Base-by-base conservation (phyloP, 805 yeast species). In the Komagataella pseudopastoris region DNA sequence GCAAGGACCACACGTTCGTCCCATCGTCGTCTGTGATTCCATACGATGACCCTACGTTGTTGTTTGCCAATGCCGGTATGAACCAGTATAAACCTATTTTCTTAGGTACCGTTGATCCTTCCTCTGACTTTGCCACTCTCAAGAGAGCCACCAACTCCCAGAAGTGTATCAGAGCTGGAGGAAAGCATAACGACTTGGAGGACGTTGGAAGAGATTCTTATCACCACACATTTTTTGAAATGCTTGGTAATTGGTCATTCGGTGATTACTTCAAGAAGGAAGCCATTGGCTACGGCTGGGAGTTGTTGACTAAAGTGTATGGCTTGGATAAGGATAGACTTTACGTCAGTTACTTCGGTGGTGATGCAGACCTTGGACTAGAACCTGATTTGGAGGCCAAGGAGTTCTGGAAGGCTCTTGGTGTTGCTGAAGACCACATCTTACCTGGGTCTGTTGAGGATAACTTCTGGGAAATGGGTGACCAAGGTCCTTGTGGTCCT, bases 381-480 rank as follows among this genome's bases (percentile, higher is more conserved):
- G 88, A 82, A 62, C 91, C 99, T 17, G 99, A 93, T 75, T 72
- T 86, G 55, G 99, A 93, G 70, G 96, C 98, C 51, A 86, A 86
- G 66, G 72, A 85, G 60, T 71, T 79, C 56, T 93, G 99, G 99
- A 71, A 73, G 56, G 79, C 75, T 44, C 85, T 85, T 46, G 99
- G 99, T 60, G 95, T 91, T 52, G 76, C 83, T 39, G 96, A 88
- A 59, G 90, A 83, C 65, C 98, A 89, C 65, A 91, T 93, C 59
- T 73, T 93, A 58, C 96, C 96, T 18, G 99, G 99, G 53, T 72
- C 82, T 58, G 86, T 83, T 51, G 74, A 81, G 63, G 99, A 93
- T 67, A 93, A 93, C 71, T 93, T 93, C 70, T 93, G 99, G 99
- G 99, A 93, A 74, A 93, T 93, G 99, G 99, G 99, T 61, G 99